Conservation (phyloP, 352 stramenopile species). For the Albugo candida region DNA sequence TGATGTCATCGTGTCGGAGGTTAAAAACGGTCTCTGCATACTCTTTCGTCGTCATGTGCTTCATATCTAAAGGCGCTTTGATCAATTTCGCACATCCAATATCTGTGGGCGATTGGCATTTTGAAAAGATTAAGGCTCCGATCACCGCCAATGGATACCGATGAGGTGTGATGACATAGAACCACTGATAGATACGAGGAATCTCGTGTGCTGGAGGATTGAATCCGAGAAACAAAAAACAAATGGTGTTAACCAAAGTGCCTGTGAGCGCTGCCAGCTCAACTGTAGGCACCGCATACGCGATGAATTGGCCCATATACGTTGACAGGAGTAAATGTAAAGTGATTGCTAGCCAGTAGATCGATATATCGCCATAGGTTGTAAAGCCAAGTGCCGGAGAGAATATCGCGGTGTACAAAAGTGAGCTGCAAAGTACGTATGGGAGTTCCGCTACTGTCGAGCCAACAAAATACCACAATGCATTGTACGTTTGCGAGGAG, state of each 20-base stretch:
- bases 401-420: constrained; percentile 37
- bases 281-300: constrained; percentile 21
- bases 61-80: constrained; percentile 4
- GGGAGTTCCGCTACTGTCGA: constrained; percentile 62
- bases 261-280: constrained; percentile 19
- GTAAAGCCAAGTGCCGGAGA: constrained; percentile 49
- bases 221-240: constrained; percentile 36
- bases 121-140: constrained; percentile 1
- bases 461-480: constrained; percentile 37
- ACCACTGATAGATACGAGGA: constrained; percentile 9
- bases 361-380: constrained; percentile 16
- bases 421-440: constrained; percentile 16
- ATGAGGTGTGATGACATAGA: constrained; percentile 2
- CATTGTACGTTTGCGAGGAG: constrained; percentile 60
- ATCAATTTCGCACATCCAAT: constrained; percentile 17
- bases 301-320: constrained; percentile 61
- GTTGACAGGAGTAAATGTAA: constrained; percentile 37
- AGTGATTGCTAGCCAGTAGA: constrained; percentile 42
- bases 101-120: constrained; percentile 9
- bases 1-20: constrained; percentile 14
- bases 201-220: constrained; percentile 16
- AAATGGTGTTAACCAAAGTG: constrained; percentile 23
- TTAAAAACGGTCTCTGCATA: constrained; percentile 19
- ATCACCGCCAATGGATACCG: constrained; percentile 1
- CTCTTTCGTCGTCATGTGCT: constrained; percentile 11